These are phyloP conservation scores for Abrus pulchellus DNA, from an alignment of 306 rosid species.

Conservation along the genomic window DNA sequence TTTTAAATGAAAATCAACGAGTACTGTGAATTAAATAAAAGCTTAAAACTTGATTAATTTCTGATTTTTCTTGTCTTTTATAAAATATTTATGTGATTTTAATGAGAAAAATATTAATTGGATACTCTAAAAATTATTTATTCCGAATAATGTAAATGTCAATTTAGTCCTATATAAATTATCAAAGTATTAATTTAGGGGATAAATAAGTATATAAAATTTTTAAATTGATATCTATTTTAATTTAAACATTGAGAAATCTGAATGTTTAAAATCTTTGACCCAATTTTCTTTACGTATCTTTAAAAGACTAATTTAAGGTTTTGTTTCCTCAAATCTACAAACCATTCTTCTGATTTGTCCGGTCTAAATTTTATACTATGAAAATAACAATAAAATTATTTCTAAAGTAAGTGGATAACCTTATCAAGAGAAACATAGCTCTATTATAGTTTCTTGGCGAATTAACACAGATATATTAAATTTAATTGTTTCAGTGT, in stretches of 20 bases:
- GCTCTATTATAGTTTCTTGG: no score
- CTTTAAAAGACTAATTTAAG: neutral
- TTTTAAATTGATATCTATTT: no score
- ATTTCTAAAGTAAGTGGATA: neutral
- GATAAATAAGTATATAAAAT: no score
- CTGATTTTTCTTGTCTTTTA: neutral
- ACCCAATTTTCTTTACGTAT: neutral
- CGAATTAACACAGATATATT: neutral
- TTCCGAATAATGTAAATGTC: no score
- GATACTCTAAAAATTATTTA: no score
- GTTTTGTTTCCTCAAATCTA: neutral
- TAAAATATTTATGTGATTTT: neutral
- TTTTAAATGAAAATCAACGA: neutral
- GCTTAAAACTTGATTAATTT: neutral
- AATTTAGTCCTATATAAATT: no score
- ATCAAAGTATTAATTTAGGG: no score
- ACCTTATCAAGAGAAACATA: no score
- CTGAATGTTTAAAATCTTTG: neutral
- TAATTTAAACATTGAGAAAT: neutral
- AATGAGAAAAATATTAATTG: neutral
- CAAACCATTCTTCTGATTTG: neutral
- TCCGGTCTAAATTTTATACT: neutral
- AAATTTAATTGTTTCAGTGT: neutral
- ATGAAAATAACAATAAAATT: neutral
- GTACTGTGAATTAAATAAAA: neutral